phyloP scores from a whole-genome alignment of 2,329 filamentous ascomycete species.

The Dryadomyces quercus-mongolicae region DNA sequence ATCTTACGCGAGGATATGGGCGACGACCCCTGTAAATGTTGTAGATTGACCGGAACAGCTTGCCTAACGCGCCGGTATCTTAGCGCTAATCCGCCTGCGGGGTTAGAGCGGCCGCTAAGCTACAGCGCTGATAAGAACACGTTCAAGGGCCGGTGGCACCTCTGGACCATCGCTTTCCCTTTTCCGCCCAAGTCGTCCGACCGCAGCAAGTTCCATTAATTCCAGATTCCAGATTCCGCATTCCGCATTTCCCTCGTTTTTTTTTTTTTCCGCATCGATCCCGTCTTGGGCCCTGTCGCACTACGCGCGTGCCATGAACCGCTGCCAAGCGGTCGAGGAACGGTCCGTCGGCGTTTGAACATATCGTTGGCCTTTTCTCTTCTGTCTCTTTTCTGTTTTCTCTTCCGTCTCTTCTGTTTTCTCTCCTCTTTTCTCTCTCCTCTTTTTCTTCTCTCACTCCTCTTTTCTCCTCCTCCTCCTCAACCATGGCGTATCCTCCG shows the following conservation, averaged over 20 bases:
- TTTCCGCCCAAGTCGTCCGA: no score
- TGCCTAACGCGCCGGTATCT: not conserved
- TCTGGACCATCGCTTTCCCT: no score
- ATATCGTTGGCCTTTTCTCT: not conserved
- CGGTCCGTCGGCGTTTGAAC: not conserved
- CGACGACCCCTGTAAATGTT: no score
- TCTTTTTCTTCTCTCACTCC: not conserved
- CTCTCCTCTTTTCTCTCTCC: not conserved
- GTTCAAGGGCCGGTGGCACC: not conserved
- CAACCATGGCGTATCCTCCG: slow-evolving; percentile 22
- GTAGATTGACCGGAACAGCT: not conserved
- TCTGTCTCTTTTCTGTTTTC: not conserved
- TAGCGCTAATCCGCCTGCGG: not conserved
- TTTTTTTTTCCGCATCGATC: not conserved
- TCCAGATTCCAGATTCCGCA: not conserved
- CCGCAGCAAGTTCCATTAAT: no score
- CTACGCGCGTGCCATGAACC: not conserved
- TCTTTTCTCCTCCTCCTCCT: slow-evolving; percentile 4
- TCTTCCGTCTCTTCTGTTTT: not conserved
- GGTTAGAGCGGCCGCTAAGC: not conserved
- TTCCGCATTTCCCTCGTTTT: not conserved
- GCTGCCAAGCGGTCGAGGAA: not conserved
- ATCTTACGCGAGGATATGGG: no score
- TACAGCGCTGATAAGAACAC: not conserved
- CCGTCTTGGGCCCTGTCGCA: not conserved